phyloP scores from a whole-genome alignment of 2,329 filamentous ascomycete species.

The Aspergillus neotritici region DNA sequence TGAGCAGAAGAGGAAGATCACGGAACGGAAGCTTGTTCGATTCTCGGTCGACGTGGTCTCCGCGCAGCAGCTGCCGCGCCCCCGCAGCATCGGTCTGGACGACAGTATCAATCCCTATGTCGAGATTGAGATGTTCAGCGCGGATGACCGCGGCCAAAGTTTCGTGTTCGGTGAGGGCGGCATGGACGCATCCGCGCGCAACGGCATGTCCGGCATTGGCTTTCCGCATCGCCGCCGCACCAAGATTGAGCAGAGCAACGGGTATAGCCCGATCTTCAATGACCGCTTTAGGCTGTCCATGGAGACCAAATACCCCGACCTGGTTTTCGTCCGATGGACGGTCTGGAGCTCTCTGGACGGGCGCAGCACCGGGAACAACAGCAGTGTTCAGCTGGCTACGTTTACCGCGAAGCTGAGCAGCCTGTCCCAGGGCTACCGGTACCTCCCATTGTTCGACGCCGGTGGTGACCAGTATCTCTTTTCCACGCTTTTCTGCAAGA shows the following conservation, averaged over 20 bases:
- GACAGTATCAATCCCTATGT: conserved; percentile 85
- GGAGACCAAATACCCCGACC: conserved; percentile 87
- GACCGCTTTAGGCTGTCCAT: conserved; percentile 72
- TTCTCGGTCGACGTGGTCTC: conserved; percentile 88
- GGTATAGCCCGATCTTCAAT: conserved; percentile 87
- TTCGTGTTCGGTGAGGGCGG: conserved; percentile 62
- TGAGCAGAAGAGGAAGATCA: conserved; percentile 47
- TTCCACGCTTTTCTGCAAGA: conserved; percentile 86
- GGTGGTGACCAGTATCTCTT: conserved; percentile 92
- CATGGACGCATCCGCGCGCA: conserved; percentile 58
- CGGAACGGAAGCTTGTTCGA: conserved; percentile 72
- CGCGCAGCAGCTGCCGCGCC: conserved; percentile 87
- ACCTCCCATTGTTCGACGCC: conserved; percentile 79
- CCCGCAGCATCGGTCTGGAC: conserved; percentile 64
- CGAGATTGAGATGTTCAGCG: conserved; percentile 89
- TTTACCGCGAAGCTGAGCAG: conserved; percentile 90
- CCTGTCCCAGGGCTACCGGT: conserved; percentile 86
- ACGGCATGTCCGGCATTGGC: conserved; percentile 61
- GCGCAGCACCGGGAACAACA: conserved; percentile 60
- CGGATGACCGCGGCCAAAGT: conserved; percentile 81
- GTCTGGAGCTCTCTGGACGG: conserved; percentile 82
- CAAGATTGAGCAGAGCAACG: conserved; percentile 75
- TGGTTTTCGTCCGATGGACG: conserved; percentile 90
- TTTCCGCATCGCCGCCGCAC: conserved; percentile 74
- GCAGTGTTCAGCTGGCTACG: conserved; percentile 64